Conservation (phyloP, 1,284 basidiomycete species). For the Ganoderma resinaceum region DNA sequence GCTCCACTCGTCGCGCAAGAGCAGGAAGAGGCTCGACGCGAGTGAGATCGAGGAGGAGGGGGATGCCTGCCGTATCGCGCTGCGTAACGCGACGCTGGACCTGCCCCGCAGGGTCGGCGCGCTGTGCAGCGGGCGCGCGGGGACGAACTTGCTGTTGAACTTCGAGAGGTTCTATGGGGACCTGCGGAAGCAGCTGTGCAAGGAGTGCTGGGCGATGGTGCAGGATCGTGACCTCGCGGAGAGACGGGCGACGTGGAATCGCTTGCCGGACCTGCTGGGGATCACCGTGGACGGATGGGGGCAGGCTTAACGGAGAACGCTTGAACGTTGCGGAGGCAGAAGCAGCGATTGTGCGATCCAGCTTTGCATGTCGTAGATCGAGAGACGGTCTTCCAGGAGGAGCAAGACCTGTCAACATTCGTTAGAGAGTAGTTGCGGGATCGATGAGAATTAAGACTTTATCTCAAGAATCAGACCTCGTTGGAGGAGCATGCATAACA, state of each 20-base stretch:
- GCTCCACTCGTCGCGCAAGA: too few relatives aligned
- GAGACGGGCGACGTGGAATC: background rate
- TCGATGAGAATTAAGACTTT: too few relatives aligned
- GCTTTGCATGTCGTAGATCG: background rate
- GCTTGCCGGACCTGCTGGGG: background rate
- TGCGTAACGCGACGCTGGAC: background rate
- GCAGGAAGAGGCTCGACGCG: background rate
- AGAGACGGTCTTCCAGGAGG: too few relatives aligned
- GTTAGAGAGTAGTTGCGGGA: too few relatives aligned
- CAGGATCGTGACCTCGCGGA: background rate
- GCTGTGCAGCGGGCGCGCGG: background rate
- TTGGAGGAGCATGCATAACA: too few relatives aligned
- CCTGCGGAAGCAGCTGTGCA: background rate
- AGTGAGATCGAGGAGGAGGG: background rate
- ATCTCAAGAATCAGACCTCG: too few relatives aligned
- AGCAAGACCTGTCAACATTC: too few relatives aligned
- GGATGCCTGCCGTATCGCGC: too few relatives aligned
- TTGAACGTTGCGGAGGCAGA: background rate
- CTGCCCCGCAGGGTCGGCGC: background rate
- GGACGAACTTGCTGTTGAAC: background rate
- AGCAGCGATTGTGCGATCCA: background rate
- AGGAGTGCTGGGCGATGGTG: background rate
- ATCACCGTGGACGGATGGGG: background rate
- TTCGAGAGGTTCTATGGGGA: background rate
- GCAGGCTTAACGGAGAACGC: background rate